These are phyloP conservation scores for Didymosphaeria variabile DNA, from an alignment of 2,329 filamentous ascomycete species.

Conservation along the genomic window DNA sequence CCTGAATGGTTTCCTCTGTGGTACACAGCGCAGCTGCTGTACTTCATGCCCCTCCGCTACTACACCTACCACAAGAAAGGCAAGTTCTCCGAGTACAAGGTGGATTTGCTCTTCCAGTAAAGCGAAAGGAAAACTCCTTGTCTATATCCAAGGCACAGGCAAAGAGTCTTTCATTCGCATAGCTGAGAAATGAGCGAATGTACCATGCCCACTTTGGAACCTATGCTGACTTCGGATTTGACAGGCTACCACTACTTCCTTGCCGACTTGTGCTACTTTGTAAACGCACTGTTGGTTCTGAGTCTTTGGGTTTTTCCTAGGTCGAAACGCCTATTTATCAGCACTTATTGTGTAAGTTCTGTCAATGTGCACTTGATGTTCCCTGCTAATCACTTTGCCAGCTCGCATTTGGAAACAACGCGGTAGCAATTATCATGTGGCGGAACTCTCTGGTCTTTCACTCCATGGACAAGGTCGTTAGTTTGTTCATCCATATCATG, in stretches of 20 bases:
- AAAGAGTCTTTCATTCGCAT: no score
- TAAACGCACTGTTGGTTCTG: slow-evolving; percentile 84
- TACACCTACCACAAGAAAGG: slow-evolving; percentile 87
- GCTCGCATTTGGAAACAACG: slow-evolving; percentile 96
- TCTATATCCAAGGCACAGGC: no score
- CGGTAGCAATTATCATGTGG: slow-evolving; percentile 98
- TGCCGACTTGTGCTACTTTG: slow-evolving; percentile 97
- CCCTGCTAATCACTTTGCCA: no score
- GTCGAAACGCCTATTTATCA: slow-evolving; percentile 91
- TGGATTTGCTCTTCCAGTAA: no score
- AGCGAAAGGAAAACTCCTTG: no score
- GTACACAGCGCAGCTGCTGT: slow-evolving; percentile 87
- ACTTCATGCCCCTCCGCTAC: slow-evolving; percentile 96
- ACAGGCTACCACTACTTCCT: slow-evolving; percentile 84
- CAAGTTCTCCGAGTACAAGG: no score
- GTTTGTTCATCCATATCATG: slow-evolving; percentile 99
- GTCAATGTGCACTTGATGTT: no score
- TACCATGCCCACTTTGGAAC: no score
- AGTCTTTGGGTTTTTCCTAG: slow-evolving; percentile 90
- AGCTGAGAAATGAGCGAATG: no score
- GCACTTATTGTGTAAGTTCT: slow-evolving; percentile 91
- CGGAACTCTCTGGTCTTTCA: slow-evolving; percentile 98
- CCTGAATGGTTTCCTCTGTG: slow-evolving; percentile 90
- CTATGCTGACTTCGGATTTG: no score
- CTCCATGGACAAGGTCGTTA: slow-evolving; percentile 97